Evolutionary conservation across 768 basidiomycete species (phyloP).

Genomic region (Trichaptum fuscoviolaceum): DNA sequence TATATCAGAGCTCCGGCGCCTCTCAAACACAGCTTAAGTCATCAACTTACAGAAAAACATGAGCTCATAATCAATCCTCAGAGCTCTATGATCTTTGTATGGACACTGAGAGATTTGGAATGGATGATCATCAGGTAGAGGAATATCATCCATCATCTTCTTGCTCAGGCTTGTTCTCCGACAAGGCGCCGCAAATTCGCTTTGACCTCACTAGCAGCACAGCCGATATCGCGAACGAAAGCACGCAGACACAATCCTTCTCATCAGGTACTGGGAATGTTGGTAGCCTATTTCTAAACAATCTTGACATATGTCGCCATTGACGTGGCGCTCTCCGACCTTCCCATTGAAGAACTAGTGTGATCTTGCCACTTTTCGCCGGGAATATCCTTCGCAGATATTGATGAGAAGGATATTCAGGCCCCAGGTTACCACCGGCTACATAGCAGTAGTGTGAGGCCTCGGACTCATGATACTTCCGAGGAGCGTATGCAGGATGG

Average conservation of each 20-base stretch:
- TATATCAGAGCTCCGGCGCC: not conserved
- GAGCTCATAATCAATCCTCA: not conserved
- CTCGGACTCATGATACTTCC: too few species aligned
- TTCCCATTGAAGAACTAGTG: not conserved
- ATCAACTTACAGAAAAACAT: not conserved
- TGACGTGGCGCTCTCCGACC: not conserved
- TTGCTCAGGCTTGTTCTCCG: not conserved
- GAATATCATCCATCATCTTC: not conserved
- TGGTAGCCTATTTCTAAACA: not conserved
- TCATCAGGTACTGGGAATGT: slow-evolving; percentile 1
- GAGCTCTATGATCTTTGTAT: not conserved
- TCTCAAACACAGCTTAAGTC: not conserved
- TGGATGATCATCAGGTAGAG: not conserved
- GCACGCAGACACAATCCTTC: not conserved
- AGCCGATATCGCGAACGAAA: not conserved
- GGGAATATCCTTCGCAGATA: not conserved
- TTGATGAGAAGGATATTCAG: not conserved
- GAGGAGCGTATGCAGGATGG: too few species aligned
- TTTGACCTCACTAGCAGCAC: not conserved
- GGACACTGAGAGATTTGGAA: not conserved
- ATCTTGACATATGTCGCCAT: not conserved
- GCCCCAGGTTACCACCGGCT: too few species aligned
- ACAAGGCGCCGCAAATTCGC: not conserved
- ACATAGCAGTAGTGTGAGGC: too few species aligned
- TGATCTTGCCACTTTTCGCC: not conserved